Conservation (phyloP, 2,329 filamentous ascomycete species). For the Hypocrella siamensis region DNA sequence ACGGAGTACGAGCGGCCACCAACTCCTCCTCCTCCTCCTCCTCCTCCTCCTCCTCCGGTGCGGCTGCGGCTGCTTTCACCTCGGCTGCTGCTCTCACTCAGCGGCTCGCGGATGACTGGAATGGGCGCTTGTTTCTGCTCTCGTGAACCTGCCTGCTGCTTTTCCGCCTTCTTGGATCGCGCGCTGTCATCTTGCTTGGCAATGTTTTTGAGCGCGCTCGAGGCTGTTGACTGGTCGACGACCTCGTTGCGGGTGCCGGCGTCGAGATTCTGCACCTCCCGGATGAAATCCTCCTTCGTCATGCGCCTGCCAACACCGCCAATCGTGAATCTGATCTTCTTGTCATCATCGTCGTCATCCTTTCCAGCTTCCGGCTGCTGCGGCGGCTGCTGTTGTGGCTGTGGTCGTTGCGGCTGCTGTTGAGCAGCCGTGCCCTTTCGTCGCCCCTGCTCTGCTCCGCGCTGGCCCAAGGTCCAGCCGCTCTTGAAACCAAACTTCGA, state of each 20-base stretch:
- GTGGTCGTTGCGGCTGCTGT: constrained; percentile 23
- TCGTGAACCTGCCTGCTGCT: not conserved
- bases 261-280: constrained; percentile 58
- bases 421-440: constrained; percentile 25
- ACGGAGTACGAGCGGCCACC: constrained; percentile 7
- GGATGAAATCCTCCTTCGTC: constrained; percentile 68
- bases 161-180: not conserved
- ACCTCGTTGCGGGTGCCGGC: constrained; percentile 43
- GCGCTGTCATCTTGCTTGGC: constrained; percentile 23
- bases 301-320: constrained; percentile 56
- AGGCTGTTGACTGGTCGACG: constrained; percentile 32
- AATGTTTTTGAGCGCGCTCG: constrained; percentile 30
- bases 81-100: constrained; percentile 4
- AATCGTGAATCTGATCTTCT: constrained; percentile 61
- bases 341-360: constrained; percentile 39
- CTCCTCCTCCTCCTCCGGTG: too few relatives aligned
- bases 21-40: too few relatives aligned
- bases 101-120: constrained; percentile 9
- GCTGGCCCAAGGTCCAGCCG: constrained; percentile 32
- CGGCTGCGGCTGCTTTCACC: constrained; percentile 8
- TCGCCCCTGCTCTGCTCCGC: constrained; percentile 18
- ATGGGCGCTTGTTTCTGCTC: not conserved
- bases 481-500: constrained; percentile 14
- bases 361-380: not conserved
- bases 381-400: constrained; percentile 16